A percentile compares a stretch with the other conserved stretches of the same genome.
These are phyloP conservation scores for Cruciata laevipes DNA, from an alignment of 257 asterid species.

Conservation along the genomic window DNA sequence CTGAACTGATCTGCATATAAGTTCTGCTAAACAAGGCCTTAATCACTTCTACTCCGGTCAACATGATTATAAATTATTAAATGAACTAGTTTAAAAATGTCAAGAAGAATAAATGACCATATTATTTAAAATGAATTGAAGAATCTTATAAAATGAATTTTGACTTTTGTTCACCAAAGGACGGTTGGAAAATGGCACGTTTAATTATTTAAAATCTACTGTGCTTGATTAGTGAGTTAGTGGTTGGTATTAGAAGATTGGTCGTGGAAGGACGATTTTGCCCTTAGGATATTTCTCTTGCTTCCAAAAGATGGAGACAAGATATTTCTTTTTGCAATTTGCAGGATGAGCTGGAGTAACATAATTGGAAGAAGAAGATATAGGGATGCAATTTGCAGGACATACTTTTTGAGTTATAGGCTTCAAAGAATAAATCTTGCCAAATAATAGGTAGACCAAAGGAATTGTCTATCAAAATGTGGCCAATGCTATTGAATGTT, in stretches of 20 bases:
- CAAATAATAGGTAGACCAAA: not conserved
- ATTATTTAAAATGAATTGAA: too few relatives aligned
- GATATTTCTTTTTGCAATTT: not conserved
- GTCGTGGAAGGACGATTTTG: not conserved
- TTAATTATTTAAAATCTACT: not conserved
- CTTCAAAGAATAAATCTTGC: not conserved
- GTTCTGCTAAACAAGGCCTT: too few relatives aligned
- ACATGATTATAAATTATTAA: too few relatives aligned
- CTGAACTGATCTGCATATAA: too few relatives aligned
- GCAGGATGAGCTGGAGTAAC: constrained; percentile 2
- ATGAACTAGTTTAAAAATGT: too few relatives aligned
- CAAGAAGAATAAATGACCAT: too few relatives aligned
- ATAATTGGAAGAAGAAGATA: not conserved
- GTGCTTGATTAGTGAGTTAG: constrained; percentile 1
- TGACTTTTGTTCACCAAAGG: too few relatives aligned
- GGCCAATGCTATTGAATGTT: not conserved
- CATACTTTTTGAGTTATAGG: not conserved
- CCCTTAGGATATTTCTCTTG: constrained; percentile 3
- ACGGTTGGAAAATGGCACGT: too few relatives aligned
- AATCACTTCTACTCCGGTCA: too few relatives aligned
- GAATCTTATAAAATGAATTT: too few relatives aligned
- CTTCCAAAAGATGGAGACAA: not conserved
- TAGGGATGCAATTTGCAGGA: too few relatives aligned
- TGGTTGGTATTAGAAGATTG: not conserved
- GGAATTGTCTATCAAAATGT: not conserved